Conservation (phyloP, 148 eudicot species). For the Vaccinium macrocarpon region DNA sequence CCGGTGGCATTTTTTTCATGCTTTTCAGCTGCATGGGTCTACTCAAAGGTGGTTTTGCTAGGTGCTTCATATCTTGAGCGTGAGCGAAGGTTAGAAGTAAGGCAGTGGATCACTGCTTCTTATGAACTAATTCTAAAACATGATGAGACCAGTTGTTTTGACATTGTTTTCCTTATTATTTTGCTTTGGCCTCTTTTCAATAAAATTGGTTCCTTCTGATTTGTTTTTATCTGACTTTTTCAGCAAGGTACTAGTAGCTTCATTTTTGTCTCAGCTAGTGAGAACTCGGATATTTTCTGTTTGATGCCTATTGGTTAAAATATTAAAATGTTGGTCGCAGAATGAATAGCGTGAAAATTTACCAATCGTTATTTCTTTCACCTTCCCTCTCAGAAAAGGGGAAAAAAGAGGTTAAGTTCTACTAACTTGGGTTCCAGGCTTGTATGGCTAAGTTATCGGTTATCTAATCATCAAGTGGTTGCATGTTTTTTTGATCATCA, state of each 20-base stretch:
- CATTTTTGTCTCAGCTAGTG: not conserved
- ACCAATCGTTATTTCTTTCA: not conserved
- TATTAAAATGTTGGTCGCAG: not conserved
- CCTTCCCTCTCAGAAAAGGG: not conserved
- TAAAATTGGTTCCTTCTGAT: not conserved
- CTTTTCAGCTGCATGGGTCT: slow-evolving; percentile 81
- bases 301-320: not conserved
- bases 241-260: not conserved
- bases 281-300: not conserved
- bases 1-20: slow-evolving; percentile 45
- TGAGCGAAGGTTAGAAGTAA: slow-evolving; percentile 48
- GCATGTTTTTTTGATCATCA: not conserved
- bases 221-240: not conserved
- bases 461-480: not conserved
- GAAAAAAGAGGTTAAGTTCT: not conserved
- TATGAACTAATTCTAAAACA: not conserved
- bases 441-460: not conserved
- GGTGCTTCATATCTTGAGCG: slow-evolving; percentile 83
- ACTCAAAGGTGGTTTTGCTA: slow-evolving; percentile 74
- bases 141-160: not conserved
- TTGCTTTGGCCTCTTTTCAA: too few relatives aligned
- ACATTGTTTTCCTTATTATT: too few relatives aligned
- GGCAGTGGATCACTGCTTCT: not conserved
- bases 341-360: not conserved
- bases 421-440: not conserved